Base-by-base conservation (phyloP, 129 eudicot genomes). In the Rutidosis leptorrhynchoides region DNA sequence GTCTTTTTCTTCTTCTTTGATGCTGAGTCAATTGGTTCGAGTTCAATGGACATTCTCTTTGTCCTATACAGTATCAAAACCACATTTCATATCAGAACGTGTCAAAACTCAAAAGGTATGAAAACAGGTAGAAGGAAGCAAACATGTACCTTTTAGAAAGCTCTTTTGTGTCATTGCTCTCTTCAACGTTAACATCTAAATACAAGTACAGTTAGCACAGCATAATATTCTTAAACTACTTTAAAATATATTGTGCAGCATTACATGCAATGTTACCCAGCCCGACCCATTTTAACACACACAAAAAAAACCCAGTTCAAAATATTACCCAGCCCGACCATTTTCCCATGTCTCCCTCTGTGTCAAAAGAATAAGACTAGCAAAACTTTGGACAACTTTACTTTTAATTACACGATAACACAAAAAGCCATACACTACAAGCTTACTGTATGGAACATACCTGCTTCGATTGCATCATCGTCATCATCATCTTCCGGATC, bases 1-100 rank as follows among this genome's bases (percentile, higher is more conserved):
- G 70, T 74, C 83, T 88, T 91, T 60, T 78, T 85, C 77, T 78
- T 74, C 81, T 93, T 93, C 84, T 82, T 86, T 22, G 98, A 75
- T 40, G 77, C 79, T 52, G 51, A 54, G 55, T 79, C 76, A 65
- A 80, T 79, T 2, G 87, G 84, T 65, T 77, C 96, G 9, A 77
- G 75, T 75, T 86, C 96, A 23, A 83, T 76, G 19, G 95, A 81
- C 90, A 83, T 80, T 72, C 96, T 82, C 74, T 93, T 88, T 33
- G 90, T 75, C 84, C 98, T 93, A 75, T 52, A 73, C 0, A 69
- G n/a, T n/a, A n/a, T n/a, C 4, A 32, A 24, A 0, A 74, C 54
- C 15, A 72, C 67, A 37, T 1, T 23, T 60, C 24, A 56, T 25
- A 63, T 21, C 46, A 78, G 40, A n/a, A n/a, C n/a, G n/a, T n/a